Conservation (phyloP, 345 rosid genomes). For the Eucalyptus fibrosa region DNA sequence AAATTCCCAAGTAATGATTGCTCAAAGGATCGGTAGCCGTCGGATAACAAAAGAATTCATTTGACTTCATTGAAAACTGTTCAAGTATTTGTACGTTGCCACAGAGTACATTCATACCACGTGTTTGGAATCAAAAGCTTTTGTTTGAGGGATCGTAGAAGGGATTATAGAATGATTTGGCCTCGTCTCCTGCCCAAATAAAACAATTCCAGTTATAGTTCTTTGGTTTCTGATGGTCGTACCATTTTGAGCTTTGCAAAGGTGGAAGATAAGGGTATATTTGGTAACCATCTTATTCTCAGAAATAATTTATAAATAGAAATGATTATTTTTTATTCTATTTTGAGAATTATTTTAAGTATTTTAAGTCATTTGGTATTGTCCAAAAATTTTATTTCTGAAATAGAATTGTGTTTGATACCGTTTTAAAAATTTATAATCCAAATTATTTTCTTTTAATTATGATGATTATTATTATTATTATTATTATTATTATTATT, state of each 20-base stretch:
- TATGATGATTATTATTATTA: fast-evolving
- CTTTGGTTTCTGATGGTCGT: background rate
- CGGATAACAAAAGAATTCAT: background rate
- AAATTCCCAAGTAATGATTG: background rate
- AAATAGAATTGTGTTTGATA: too few species aligned
- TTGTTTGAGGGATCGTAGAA: background rate
- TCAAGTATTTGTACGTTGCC: background rate
- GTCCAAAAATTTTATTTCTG: fast-evolving
- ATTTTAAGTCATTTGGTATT: too few species aligned
- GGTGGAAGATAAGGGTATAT: background rate
- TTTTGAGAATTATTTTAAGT: fast-evolving
- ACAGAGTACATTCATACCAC: background rate
- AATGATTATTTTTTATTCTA: too few species aligned
- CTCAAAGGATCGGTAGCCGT: background rate
- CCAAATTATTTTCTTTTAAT: too few species aligned
- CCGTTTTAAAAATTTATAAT: fast-evolving
- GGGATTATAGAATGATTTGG: background rate
- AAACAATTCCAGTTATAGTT: background rate
- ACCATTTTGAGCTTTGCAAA: background rate
- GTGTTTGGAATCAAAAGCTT: background rate
- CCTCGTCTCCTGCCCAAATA: background rate
- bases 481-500: too few species aligned
- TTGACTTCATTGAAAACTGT: background rate
- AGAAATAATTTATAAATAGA: fast-evolving
- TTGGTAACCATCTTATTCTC: too few species aligned